phyloP scores from a whole-genome alignment of 2,329 filamentous ascomycete genomes.

The Rutstroemia sp. region DNA sequence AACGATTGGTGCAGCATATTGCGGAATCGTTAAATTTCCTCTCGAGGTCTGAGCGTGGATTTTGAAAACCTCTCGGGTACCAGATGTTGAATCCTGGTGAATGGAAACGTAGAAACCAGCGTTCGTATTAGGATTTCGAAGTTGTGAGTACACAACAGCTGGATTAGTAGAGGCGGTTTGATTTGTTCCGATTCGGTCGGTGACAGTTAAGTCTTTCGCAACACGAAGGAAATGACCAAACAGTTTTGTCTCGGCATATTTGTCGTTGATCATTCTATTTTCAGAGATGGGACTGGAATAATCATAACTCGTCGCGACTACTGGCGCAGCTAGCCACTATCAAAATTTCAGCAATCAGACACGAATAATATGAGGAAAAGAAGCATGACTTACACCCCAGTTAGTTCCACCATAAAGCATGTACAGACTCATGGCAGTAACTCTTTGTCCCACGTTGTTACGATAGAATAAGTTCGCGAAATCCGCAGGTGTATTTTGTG shows the following conservation, averaged over 20 bases:
- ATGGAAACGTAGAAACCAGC: constrained; percentile 52
- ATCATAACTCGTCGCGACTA: constrained; percentile 54
- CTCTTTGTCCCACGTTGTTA: constrained; percentile 51
- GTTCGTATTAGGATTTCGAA: constrained; percentile 49
- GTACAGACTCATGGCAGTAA: constrained; percentile 54
- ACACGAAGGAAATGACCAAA: constrained; percentile 51
- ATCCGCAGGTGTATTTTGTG: constrained; percentile 44
- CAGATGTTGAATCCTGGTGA: constrained; percentile 45
- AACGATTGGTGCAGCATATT: constrained; percentile 38
- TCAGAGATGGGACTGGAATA: constrained; percentile 50
- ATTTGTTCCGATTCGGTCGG: constrained; percentile 41
- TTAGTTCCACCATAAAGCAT: constrained; percentile 60
- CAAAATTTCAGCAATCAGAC: neutral
- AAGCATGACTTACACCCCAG: constrained; percentile 32
- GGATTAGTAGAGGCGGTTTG: constrained; percentile 42
- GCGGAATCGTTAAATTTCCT: constrained; percentile 47
- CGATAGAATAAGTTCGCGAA: constrained; percentile 59
- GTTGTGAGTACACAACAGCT: constrained; percentile 44
- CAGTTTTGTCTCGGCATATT: constrained; percentile 57
- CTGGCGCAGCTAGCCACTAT: constrained; percentile 45
- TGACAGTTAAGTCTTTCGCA: constrained; percentile 48
- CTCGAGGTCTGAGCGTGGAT: constrained; percentile 48
- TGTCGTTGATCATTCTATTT: constrained; percentile 43
- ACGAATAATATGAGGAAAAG: neutral
- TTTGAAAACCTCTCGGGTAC: constrained; percentile 44